A percentile compares a stretch with the other conserved stretches of the same genome.
These are phyloP conservation scores for Oryza punctata DNA, from an alignment of 176 grass and related monocot genomes.

Conservation along the genomic window DNA sequence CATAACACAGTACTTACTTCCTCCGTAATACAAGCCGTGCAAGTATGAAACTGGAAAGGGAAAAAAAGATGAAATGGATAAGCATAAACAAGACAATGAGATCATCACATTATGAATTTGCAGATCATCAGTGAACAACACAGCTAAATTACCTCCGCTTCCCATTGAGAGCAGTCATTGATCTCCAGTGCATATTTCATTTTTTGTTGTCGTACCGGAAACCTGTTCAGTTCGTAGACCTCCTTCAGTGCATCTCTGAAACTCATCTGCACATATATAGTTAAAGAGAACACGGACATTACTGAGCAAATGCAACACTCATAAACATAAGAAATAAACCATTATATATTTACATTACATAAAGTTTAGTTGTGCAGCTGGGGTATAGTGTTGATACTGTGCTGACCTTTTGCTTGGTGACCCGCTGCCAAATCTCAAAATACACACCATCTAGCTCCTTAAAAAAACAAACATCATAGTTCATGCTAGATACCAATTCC, in stretches of 20 bases:
- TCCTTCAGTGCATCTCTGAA: too few species aligned
- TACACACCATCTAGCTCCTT: not conserved
- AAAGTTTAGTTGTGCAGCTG: not conserved
- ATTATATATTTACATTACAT: not conserved
- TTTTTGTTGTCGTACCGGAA: too few species aligned
- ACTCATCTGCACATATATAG: too few species aligned
- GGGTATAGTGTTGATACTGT: not conserved
- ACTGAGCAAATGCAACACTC: not conserved
- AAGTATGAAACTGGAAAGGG: not conserved
- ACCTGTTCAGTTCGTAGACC: too few species aligned
- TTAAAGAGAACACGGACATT: too few species aligned
- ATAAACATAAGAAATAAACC: not conserved
- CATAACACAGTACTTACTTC: not conserved
- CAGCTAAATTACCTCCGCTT: not conserved
- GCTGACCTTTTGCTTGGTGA: conserved; percentile 20
- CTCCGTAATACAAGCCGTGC: not conserved
- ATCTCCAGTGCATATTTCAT: not conserved
- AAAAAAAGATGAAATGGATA: not conserved
- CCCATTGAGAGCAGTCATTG: not conserved
- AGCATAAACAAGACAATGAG: not conserved
- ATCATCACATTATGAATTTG: not conserved
- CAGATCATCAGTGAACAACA: not conserved
- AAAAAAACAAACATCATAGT: not conserved
- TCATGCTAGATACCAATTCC: not conserved
- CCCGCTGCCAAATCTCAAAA: conserved; percentile 7